Evolutionary conservation across 2,329 filamentous ascomycete genomes (phyloP).

Genomic region (Orbilia ellipsospora): DNA sequence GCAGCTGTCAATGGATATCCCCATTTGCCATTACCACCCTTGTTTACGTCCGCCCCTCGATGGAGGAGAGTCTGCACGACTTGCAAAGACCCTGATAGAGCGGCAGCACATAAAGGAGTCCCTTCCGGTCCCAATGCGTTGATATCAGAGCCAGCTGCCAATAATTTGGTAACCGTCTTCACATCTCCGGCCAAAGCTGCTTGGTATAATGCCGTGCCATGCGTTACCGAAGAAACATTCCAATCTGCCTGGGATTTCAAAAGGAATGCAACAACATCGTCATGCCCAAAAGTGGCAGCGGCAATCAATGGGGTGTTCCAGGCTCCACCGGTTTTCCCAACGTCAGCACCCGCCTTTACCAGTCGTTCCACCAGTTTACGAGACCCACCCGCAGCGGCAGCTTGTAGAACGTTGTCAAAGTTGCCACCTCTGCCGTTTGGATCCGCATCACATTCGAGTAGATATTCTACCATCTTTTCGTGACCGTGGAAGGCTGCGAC

Average conservation of each 20-base stretch:
- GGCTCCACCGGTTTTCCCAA: conserved; percentile 44
- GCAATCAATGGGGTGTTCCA: conserved; percentile 55
- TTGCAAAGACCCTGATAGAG: conserved; percentile 6
- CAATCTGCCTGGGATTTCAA: conserved; percentile 24
- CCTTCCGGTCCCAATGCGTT: conserved; percentile 18
- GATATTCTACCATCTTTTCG: conserved; percentile 59
- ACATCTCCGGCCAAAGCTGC: conserved; percentile 28
- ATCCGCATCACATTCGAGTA: conserved; percentile 60
- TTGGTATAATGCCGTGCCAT: conserved; percentile 31
- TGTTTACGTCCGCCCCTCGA: conserved; percentile 35
- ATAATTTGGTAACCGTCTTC: conserved; percentile 7
- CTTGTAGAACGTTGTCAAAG: conserved; percentile 57
- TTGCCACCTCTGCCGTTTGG: conserved; percentile 57
- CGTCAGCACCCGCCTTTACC: conserved; percentile 54
- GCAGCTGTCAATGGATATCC: conserved; percentile 25
- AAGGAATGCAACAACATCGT: conserved; percentile 21
- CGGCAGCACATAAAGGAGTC: conserved; percentile 29
- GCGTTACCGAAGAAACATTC: conserved; percentile 6
- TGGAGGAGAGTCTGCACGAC: conserved; percentile 26
- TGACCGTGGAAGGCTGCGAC: conserved; percentile 58
- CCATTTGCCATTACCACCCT: conserved; percentile 24
- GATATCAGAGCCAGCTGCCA: conserved; percentile 23
- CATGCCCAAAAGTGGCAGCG: conserved; percentile 26
- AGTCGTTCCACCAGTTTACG: conserved; percentile 50
- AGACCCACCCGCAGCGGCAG: conserved; percentile 48